Percentiles rank a stretch among this genome's conserved stretches.
Evolutionary conservation across 257 asterid genomes (phyloP).

Genomic region (Nicotiana tomentosiformis): DNA sequence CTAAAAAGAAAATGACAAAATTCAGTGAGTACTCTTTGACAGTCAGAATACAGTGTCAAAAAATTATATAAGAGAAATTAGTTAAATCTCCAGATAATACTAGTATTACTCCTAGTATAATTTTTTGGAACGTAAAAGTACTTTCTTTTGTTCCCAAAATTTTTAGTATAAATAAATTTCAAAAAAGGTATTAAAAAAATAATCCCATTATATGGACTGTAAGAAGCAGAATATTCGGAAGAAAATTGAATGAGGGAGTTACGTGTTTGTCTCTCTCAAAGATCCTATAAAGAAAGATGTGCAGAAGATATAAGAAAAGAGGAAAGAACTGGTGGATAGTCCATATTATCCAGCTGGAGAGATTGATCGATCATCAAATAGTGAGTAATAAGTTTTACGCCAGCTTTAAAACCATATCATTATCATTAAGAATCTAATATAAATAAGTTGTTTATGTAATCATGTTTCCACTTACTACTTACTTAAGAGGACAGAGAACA

Average conservation of each 20-base stretch:
- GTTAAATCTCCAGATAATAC: no score
- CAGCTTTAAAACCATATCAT: background rate
- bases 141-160: no score
- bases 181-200: no score
- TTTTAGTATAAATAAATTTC: no score
- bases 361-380: background rate
- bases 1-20: background rate
- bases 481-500: background rate
- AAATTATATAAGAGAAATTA: background rate
- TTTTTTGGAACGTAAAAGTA: no score
- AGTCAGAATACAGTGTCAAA: background rate
- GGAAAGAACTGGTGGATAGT: background rate
- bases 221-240: background rate
- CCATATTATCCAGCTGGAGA: background rate
- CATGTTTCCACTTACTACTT: background rate
- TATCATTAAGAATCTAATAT: background rate
- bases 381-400: background rate
- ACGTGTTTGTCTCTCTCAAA: background rate
- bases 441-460: background rate
- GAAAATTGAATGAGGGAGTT: no score
- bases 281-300: slow-evolving; percentile 4
- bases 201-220: no score
- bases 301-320: background rate
- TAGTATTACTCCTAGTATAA: no score
- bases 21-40: background rate